Evolutionary conservation across 2,329 filamentous ascomycete genomes (phyloP).

Genomic region (Berkeleyomyces basicola): DNA sequence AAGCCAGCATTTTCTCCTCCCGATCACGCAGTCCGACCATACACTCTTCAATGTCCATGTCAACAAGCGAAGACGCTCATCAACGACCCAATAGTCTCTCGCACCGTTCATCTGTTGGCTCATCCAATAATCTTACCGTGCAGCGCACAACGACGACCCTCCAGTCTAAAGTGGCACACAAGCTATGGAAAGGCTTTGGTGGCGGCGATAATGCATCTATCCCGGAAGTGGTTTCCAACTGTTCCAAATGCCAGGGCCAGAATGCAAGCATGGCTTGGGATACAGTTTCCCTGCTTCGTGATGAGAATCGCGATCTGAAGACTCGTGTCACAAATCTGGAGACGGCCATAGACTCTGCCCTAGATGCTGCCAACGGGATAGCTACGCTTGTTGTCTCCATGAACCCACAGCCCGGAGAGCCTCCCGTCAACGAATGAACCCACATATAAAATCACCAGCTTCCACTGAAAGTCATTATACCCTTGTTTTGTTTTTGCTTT

Average conservation of each 20-base stretch:
- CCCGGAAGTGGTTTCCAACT: slow-evolving; percentile 20
- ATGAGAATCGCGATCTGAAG: slow-evolving; percentile 47
- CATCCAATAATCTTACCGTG: slow-evolving; percentile 16
- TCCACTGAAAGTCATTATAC: not conserved
- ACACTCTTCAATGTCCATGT: slow-evolving; percentile 1
- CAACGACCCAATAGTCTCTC: not conserved
- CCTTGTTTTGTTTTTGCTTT: not conserved
- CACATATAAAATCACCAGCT: not conserved
- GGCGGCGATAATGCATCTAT: not conserved
- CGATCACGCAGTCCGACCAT: slow-evolving; percentile 39
- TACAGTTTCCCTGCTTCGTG: slow-evolving; percentile 42
- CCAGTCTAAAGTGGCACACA: not conserved
- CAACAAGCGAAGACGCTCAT: not conserved
- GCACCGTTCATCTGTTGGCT: slow-evolving; percentile 21
- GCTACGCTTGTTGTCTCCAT: slow-evolving; percentile 17
- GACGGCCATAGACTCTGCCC: slow-evolving; percentile 40
- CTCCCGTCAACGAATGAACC: not conserved
- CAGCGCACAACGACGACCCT: slow-evolving; percentile 10
- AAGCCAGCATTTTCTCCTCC: slow-evolving; percentile 44
- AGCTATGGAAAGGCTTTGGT: slow-evolving; percentile 4
- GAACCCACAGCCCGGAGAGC: not conserved
- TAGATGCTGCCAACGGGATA: slow-evolving; percentile 42
- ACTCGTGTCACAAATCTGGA: slow-evolving; percentile 41
- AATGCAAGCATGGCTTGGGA: slow-evolving; percentile 47
- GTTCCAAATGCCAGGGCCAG: slow-evolving; percentile 40